phyloP scores from a whole-genome alignment of 345 rosid genomes.

The Moringa oleifera region DNA sequence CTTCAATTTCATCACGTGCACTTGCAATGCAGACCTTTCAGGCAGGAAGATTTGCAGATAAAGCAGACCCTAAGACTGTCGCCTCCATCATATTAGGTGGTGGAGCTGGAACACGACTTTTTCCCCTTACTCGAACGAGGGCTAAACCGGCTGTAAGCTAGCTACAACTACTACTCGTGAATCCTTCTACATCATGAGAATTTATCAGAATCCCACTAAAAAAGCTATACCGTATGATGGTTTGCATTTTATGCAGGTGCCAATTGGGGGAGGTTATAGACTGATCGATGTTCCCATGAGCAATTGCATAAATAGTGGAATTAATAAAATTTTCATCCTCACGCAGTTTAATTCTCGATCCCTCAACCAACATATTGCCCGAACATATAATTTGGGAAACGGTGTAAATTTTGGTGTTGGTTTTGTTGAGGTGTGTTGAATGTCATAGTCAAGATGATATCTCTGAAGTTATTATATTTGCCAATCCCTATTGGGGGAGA shows the following conservation, averaged over 20 bases:
- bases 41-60: conserved; percentile 30
- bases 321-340: conserved; percentile 81
- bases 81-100: conserved; percentile 87
- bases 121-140: conserved; percentile 65
- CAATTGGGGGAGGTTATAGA: conserved; percentile 81
- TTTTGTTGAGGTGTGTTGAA: conserved; percentile 60
- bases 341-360: conserved; percentile 89
- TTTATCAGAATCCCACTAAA: not conserved
- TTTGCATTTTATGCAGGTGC: conserved; percentile 47
- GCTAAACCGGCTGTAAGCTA: conserved; percentile 83
- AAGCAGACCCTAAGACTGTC: conserved; percentile 65
- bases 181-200: not conserved
- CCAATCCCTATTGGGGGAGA: not conserved
- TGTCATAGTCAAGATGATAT: too few relatives aligned
- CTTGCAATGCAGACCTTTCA: conserved; percentile 32
- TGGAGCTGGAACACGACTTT: conserved; percentile 79
- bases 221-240: not conserved
- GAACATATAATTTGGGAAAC: conserved; percentile 62
- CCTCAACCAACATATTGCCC: conserved; percentile 68
- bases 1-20: conserved; percentile 1
- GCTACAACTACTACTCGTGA: not conserved
- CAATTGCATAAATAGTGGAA: conserved; percentile 83
- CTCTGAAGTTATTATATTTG: not conserved
- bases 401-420: conserved; percentile 73
- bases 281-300: conserved; percentile 87